Conservation (phyloP, 2,329 filamentous ascomycete genomes). For the Fusarium albidum region DNA sequence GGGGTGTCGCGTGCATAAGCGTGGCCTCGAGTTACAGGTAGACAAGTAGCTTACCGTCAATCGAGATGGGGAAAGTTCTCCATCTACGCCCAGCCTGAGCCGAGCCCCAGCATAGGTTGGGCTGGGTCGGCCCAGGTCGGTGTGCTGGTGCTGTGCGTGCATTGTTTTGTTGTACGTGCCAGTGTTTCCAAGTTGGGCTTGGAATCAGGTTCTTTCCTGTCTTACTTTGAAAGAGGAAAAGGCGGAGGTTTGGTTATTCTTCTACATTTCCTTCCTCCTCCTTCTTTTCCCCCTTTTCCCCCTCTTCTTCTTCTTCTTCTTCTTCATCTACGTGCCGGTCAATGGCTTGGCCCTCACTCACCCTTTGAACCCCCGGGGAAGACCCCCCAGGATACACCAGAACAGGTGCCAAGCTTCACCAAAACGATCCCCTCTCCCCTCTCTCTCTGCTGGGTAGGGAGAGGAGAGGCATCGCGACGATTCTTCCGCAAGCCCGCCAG, state of each 20-base stretch:
- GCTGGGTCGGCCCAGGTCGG: no score
- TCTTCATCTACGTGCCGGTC: conserved; percentile 18
- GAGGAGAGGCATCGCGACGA: conserved; percentile 25
- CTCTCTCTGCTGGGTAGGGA: conserved; percentile 18
- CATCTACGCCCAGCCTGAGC: no score
- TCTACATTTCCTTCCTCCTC: conserved; percentile 11
- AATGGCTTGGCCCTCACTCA: conserved; percentile 27
- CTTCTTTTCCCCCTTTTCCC: conserved; percentile 16
- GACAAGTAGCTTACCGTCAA: neutral
- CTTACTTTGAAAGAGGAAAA: conserved; percentile 17
- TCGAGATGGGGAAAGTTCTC: no score
- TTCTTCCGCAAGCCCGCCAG: conserved; percentile 15
- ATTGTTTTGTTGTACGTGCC: neutral
- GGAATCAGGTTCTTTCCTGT: conserved; percentile 7
- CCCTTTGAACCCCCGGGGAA: conserved; percentile 29
- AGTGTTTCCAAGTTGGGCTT: neutral
- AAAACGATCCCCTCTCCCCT: conserved; percentile 1
- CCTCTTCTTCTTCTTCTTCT: conserved; percentile 23
- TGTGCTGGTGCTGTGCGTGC: no score
- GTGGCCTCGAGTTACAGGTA: conserved; percentile 10
- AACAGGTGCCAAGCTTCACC: conserved; percentile 1
- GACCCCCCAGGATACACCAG: conserved; percentile 1
- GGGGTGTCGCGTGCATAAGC: conserved; percentile 42
- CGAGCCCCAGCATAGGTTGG: no score
- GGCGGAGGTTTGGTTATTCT: conserved; percentile 23